Base-by-base conservation (phyloP, 2,329 filamentous ascomycete species). In the Colletotrichum paranaense region DNA sequence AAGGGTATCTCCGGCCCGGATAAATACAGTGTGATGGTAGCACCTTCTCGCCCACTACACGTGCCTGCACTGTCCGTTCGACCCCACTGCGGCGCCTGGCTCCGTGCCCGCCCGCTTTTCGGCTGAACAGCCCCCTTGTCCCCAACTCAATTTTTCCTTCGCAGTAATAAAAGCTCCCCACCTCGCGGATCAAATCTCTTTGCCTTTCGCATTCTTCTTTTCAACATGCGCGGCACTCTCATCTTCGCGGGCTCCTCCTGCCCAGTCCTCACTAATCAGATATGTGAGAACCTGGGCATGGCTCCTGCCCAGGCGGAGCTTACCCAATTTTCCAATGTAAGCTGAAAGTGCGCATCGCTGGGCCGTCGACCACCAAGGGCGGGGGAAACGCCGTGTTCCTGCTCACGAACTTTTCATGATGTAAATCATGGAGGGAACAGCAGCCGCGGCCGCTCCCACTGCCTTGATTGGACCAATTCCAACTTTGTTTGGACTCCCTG, bases 211-310 rank as follows among this genome's bases (percentile, higher is more conserved):
- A 79, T 67, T 49, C 66, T 62, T 69, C 67, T 66, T 60, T 71
- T 14, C 79, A 83, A 79, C 77, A 92, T 92, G 90, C 88, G 90
- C 79, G 91, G 91, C 80, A 92, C 91, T 68, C 85, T 92, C 78
- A 91, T 93, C 77, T 93, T 93, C 80, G 87, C 90, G 78, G 91
- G 91, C 85, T 90, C 89, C 75, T 92, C 91, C 66, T 92, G 91
- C 85, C 91, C 91, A 74, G 87, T 85, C 74, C 88, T 93, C 80
- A 91, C 91, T 22, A 85, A 84, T 72, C 89, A 92, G 78, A 92
- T 93, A 87, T 92, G 91, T 82, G 88, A 89, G 82, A 92, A 92
- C 78, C 83, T 93, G 82, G 90, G 91, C 79, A 92, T 92, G 90
- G 83, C 85, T 75, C 87, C 90, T 78, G 91, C 90, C 75, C 85